phyloP scores from a whole-genome alignment of 2,329 filamentous ascomycete genomes.

The Beauveria bassiana region DNA sequence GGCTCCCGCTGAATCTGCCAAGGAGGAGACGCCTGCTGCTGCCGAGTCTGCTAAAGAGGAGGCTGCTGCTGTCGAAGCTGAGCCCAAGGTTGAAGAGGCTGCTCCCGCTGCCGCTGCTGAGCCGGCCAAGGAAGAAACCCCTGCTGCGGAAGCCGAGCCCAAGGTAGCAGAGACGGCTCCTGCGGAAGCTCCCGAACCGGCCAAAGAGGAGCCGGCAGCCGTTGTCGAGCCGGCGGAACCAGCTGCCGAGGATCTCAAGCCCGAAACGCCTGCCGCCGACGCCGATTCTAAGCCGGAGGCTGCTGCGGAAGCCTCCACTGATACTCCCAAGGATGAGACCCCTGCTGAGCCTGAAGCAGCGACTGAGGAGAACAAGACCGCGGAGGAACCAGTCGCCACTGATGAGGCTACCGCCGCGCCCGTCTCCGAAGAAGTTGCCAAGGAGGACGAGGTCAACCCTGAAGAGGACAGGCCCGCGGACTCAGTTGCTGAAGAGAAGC shows the following conservation, averaged over 20 bases:
- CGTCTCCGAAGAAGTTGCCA: not conserved
- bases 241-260: too few species aligned
- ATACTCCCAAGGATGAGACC: not conserved
- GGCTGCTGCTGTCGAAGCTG: not conserved
- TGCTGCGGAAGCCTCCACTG: not conserved
- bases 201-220: not conserved
- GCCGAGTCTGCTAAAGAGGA: not conserved
- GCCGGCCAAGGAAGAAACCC: not conserved
- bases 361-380: not conserved
- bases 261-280: not conserved
- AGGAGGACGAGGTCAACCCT: not conserved
- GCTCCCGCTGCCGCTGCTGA: not conserved
- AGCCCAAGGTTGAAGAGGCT: not conserved
- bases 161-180: not conserved
- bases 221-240: not conserved
- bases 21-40: not conserved
- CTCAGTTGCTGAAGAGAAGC: not conserved
- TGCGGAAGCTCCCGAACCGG: not conserved
- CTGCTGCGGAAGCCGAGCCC: not conserved
- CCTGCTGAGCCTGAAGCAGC: not conserved
- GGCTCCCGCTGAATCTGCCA: not conserved
- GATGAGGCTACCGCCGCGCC: not conserved
- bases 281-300: not conserved
- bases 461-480: not conserved
- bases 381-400: not conserved